A percentile compares a stretch with the other conserved stretches of the same genome.
Conservation (phyloP, 1,139 yeast species). For the Suhomyces guaymorum region DNA sequence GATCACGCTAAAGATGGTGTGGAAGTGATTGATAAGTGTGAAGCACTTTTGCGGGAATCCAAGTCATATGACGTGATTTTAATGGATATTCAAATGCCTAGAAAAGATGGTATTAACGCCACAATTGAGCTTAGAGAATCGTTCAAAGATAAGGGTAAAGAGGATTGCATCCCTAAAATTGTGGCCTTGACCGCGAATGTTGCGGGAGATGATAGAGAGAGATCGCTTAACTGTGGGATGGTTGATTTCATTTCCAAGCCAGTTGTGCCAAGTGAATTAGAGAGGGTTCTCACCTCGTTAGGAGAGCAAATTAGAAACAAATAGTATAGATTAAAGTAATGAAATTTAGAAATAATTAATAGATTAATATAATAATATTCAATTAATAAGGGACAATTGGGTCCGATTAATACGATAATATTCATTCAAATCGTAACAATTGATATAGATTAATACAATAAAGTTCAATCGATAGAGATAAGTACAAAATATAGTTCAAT, state of each 20-base stretch:
- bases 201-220: constrained; percentile 54
- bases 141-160: constrained; percentile 25
- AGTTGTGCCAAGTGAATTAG: constrained; percentile 50
- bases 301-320: constrained; percentile 3
- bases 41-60: constrained; percentile 26
- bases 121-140: constrained; percentile 36
- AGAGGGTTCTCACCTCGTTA: constrained; percentile 27
- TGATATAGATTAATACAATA: no score
- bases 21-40: constrained; percentile 47
- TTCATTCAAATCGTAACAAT: no score
- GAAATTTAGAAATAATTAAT: no score
- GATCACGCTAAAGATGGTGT: constrained; percentile 60
- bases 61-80: constrained; percentile 49
- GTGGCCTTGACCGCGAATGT: constrained; percentile 61
- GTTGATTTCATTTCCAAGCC: constrained; percentile 59
- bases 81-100: constrained; percentile 61
- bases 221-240: constrained; percentile 54
- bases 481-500: no score
- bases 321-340: neutral
- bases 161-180: constrained; percentile 39
- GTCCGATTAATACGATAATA: no score
- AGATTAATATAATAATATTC: no score
- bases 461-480: no score
- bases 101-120: constrained; percentile 53
- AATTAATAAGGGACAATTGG: no score